These are phyloP conservation scores for Globisporangium polare DNA, from an alignment of 352 stramenopile species.

Conservation along the genomic window DNA sequence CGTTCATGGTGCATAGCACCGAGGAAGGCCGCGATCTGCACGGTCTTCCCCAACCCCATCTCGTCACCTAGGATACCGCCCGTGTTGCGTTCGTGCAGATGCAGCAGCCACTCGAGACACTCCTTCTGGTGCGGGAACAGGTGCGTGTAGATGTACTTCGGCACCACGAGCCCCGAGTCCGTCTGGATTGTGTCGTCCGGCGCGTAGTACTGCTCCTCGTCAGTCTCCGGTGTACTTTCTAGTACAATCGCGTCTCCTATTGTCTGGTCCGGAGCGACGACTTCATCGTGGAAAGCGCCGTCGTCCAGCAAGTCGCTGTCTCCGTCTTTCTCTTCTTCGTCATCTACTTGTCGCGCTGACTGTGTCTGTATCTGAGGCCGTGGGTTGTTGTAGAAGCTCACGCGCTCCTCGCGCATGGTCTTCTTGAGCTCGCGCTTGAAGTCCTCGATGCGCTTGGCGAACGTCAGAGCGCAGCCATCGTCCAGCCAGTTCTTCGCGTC, in stretches of 20 bases:
- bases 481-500: constrained; percentile 30
- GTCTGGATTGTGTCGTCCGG: constrained; percentile 54
- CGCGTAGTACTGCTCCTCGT: constrained; percentile 26
- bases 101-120: constrained; percentile 96
- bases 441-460: constrained; percentile 23
- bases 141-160: constrained; percentile 64
- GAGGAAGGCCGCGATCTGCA: constrained; percentile 89
- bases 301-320: constrained; percentile 24
- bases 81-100: constrained; percentile 93
- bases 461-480: constrained; percentile 28
- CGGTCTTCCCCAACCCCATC: constrained; percentile 97
- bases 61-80: constrained; percentile 97
- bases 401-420: constrained; percentile 19
- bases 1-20: constrained; percentile 58
- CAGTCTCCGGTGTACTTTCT: not conserved
- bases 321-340: constrained; percentile 5
- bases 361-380: not conserved
- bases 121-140: constrained; percentile 94
- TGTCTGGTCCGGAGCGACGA: not conserved
- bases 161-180: constrained; percentile 62
- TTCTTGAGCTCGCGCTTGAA: constrained; percentile 25
- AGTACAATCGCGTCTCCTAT: not conserved
- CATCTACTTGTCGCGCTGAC: constrained; percentile 1
- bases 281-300: constrained; percentile 33
- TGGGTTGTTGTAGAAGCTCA: constrained; percentile 50